Percentiles rank a stretch among this genome's conserved stretches.
phyloP scores from a whole-genome alignment of 2,329 filamentous ascomycete species.

The Xylaria sp. region DNA sequence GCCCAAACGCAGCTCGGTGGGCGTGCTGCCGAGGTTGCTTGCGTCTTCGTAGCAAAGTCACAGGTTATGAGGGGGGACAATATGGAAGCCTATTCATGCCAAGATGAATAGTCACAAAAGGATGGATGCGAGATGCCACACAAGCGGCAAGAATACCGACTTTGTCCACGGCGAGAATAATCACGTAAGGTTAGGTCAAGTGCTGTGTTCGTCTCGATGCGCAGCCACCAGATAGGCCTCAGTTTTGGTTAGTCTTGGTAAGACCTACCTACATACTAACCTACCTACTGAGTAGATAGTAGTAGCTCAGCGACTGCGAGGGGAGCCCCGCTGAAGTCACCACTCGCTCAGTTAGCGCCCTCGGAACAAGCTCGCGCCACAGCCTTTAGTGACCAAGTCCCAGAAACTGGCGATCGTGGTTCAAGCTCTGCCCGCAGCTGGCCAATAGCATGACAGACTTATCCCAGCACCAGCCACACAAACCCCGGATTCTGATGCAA shows the following conservation, averaged over 20 bases:
- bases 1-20: background rate
- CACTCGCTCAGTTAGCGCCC: slow-evolving; percentile 14
- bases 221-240: background rate
- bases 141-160: background rate
- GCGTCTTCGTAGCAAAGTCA: background rate
- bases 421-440: background rate
- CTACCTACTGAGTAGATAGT: too few species aligned
- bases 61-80: background rate
- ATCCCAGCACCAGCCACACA: slow-evolving; percentile 30
- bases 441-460: too few species aligned
- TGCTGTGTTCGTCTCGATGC: background rate
- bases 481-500: slow-evolving; percentile 31
- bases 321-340: slow-evolving; percentile 34
- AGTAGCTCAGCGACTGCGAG: too few species aligned
- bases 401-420: background rate
- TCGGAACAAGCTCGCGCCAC: slow-evolving; percentile 38
- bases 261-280: too few species aligned
- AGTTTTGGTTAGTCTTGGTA: too few species aligned
- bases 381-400: background rate
- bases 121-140: background rate
- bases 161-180: background rate
- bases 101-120: slow-evolving; percentile 4
- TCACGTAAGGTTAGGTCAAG: background rate
- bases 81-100: slow-evolving; percentile 13
- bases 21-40: background rate